Base-by-base conservation (phyloP, 164 flowering plant genomes). In the Nymphaea thermarum region DNA sequence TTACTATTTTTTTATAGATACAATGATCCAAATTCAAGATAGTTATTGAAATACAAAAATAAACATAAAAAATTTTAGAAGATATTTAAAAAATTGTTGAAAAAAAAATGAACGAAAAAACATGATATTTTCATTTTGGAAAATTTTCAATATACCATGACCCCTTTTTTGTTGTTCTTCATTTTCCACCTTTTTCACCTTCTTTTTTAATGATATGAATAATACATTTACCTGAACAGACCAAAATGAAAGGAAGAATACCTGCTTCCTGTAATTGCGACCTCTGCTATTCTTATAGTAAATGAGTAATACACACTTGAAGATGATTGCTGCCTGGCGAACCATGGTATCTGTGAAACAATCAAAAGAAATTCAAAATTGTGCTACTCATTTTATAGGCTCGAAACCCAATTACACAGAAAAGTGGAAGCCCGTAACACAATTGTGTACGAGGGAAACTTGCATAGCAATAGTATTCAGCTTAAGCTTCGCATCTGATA, bases 231-330 rank as follows among this genome's bases (percentile, higher is more conserved):
- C 14, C 18, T 42, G 12, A 16, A 6, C 42, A n/a, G 25, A 16
- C 66, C 43, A 36, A 44, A 18, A 18, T n/a, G 61, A 25, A 25
- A 36, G 44, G 4, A 45, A 63, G 43, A 68, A 71, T 73, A 91
- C 99, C 95, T 95, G 99, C 74, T 77, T 86, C 70, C 98, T 95
- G 60, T 90, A 95, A 70, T 88, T 87, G 3, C 96, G 83, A 43
- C 99, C 98, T 75, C 87, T 84, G 77, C 93, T 84, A 73, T 90
- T 95, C 72, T 85, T 91, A 87, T 85, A 92, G 76, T 92, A 87
- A 77, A 95, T 88, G 71, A 95, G 70, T 41, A 95, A 74, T 64
- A 82, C 44, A 70, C 92, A 90, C 77, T 95, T 95, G 44, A 85
- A 45, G 44, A 84, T 81, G 98, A 95, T 95, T 44, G 89, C 88